A percentile compares a stretch with the other conserved stretches of the same genome.
Evolutionary conservation across 1,284 basidiomycete species (phyloP).

Genomic region (Marasmius fiardii): DNA sequence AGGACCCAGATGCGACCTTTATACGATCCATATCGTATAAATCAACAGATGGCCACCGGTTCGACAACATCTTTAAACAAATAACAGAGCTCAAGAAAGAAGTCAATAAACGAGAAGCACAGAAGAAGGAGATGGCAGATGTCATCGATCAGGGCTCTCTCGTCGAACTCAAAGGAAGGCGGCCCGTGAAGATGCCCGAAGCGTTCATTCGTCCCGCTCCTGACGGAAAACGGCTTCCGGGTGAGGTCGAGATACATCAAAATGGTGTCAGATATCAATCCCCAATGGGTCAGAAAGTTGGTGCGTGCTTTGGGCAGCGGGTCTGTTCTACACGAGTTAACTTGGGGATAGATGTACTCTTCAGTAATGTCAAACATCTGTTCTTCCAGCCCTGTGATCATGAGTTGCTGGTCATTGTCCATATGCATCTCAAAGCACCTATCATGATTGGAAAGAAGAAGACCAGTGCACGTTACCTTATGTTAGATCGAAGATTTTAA

Average conservation of each 20-base stretch:
- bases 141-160: conserved; percentile 94
- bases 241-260: conserved; percentile 96
- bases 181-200: conserved; percentile 84
- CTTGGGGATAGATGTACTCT: conserved; percentile 73
- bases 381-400: conserved; percentile 99
- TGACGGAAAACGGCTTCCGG: conserved; percentile 90
- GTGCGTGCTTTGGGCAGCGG: conserved; percentile 40
- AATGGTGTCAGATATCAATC: conserved; percentile 96
- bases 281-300: conserved; percentile 88
- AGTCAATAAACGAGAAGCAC: conserved; percentile 95
- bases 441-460: conserved; percentile 99
- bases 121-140: conserved; percentile 98
- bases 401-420: conserved; percentile 93
- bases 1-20: conserved; percentile 96
- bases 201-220: conserved; percentile 93
- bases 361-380: conserved; percentile 97
- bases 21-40: conserved; percentile 95
- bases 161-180: conserved; percentile 81
- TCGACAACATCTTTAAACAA: conserved; percentile 86
- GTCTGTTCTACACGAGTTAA: background rate
- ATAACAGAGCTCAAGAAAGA: conserved; percentile 97
- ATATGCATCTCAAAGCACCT: conserved; percentile 91
- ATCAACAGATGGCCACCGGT: conserved; percentile 85
- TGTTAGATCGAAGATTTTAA: conserved; percentile 2
- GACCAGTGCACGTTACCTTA: conserved; percentile 62